Evolutionary conservation across 1,284 basidiomycete species (phyloP).

Genomic region (Albatrellus sp.): DNA sequence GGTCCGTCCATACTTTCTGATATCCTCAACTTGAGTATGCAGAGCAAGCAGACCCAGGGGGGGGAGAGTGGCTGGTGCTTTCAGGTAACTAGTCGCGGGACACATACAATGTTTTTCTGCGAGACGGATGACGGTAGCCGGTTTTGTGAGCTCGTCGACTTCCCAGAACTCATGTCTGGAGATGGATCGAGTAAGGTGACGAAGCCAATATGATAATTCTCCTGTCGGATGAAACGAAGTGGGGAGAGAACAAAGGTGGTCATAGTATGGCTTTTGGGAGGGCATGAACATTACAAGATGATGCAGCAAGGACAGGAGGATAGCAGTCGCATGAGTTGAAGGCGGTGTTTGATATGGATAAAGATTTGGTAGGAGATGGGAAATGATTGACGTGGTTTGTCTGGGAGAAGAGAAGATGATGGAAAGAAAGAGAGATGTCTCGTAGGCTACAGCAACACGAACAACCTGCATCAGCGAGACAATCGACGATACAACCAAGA

Average conservation of each 20-base stretch:
- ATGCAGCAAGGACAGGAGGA: slow-evolving; percentile 1
- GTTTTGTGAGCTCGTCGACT: slow-evolving; percentile 5
- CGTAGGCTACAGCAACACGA: slow-evolving; percentile 36
- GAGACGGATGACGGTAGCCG: slow-evolving; percentile 12
- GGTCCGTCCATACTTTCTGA: slow-evolving; percentile 38
- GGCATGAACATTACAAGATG: neutral
- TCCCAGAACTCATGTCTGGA: slow-evolving; percentile 5
- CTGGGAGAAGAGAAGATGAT: slow-evolving; percentile 41
- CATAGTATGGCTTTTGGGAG: neutral
- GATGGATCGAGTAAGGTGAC: neutral
- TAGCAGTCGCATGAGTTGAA: neutral
- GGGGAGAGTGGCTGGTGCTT: neutral
- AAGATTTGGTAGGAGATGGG: slow-evolving; percentile 37
- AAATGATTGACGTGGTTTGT: slow-evolving; percentile 45
- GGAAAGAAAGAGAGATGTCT: slow-evolving; percentile 52
- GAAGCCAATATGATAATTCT: neutral
- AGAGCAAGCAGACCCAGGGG: slow-evolving; percentile 13
- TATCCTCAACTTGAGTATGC: slow-evolving; percentile 26
- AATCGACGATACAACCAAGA: neutral
- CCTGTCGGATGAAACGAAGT: neutral
- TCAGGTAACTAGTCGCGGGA: neutral
- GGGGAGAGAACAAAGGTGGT: neutral
- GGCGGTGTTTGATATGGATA: slow-evolving; percentile 17
- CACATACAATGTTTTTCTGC: too few relatives aligned
- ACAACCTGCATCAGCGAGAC: neutral